Conservation (phyloP, 2,329 filamentous ascomycete species). For the Davidsoniella eucalypti region DNA sequence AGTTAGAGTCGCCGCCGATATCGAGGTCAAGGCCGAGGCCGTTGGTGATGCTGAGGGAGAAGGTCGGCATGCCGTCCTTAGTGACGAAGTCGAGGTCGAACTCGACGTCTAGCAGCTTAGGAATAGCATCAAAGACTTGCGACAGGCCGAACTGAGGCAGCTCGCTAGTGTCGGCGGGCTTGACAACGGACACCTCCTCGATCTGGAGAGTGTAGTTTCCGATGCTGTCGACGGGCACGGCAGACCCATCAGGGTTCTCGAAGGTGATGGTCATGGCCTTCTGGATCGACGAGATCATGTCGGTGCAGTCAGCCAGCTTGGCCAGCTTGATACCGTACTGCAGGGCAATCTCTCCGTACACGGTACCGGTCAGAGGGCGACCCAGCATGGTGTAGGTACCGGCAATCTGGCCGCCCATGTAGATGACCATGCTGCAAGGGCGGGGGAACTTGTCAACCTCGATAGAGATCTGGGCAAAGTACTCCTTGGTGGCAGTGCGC, state of each 20-base stretch:
- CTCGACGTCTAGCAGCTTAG: constrained; percentile 19
- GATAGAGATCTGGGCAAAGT: constrained; percentile 21
- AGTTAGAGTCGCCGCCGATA: constrained; percentile 1
- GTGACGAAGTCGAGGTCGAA: constrained; percentile 16
- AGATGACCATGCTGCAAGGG: constrained; percentile 22
- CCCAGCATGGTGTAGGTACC: constrained; percentile 23
- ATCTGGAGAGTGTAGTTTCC: constrained; percentile 11
- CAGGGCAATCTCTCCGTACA: constrained; percentile 24
- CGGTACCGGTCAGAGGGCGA: constrained; percentile 20
- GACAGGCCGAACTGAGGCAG: constrained; percentile 11
- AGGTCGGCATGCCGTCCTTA: constrained; percentile 4
- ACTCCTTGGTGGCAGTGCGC: constrained; percentile 14
- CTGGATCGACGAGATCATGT: constrained; percentile 4
- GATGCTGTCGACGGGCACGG: constrained; percentile 6
- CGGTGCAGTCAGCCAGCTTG: constrained; percentile 21
- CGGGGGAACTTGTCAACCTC: constrained; percentile 22
- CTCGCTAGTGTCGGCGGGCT: constrained; percentile 7
- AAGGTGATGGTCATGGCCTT: constrained; percentile 18
- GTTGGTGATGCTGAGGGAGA: constrained; percentile 7
- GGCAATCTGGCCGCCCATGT: constrained; percentile 19
- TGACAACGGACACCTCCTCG: constrained; percentile 11
- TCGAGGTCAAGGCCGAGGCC: constrained; percentile 7
- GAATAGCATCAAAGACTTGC: constrained; percentile 14
- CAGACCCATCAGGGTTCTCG: constrained; percentile 11
- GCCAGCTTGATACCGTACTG: constrained; percentile 51